Base-by-base conservation (phyloP, 2,329 filamentous ascomycete genomes). In the Aureobasidium sp. region DNA sequence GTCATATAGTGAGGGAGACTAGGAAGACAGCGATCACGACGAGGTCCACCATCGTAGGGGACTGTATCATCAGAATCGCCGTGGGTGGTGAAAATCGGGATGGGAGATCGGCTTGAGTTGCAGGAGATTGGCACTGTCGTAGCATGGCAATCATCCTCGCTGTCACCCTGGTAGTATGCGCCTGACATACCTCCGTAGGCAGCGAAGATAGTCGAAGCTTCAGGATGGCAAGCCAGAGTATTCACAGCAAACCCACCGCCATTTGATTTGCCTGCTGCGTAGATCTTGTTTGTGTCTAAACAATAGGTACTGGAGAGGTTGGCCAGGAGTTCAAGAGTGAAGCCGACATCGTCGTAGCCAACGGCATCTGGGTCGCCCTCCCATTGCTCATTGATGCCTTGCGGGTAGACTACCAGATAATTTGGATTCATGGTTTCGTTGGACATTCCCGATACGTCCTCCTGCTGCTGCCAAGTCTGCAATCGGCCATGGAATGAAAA, bases 111-210 rank as follows among this genome's bases (percentile, higher is more conserved):
- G 39, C 66, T 67, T 32, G 70, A 68, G 44, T 61, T 63, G 67
- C 72, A 74, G 32, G 61, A 48, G 39, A 70, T 66, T 7, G 64
- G 29, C 5, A 71, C 66, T 5, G 65, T 66, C 1, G 43, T 43
- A 7, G 65, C 59, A 15, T 64, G 47, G 63, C 69, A 71, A 24
- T 57, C 29, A 15, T 55, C 43, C 24, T 64, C 55, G 29, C 63
- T 68, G 20, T 62, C 66, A 37, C 71, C 68, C 27, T 68, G 69
- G 66, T 82, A 82, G 52, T 75, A 77, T 3, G 78, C 80, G 5
- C 77, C 79, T 1, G 78, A 76, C 8, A 78, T 77, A 6, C 77
- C 73, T 0, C 78, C 80, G 65, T 82, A 82, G 0, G 80, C 80
- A 5, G 80, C 79, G 57, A 83, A 78, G 12, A 73, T 72, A 7